Percentiles rank a stretch among this genome's conserved stretches.
These are phyloP conservation scores for Heterobasidion occidentale DNA, from an alignment of 1,284 basidiomycete genomes.

Conservation along the genomic window DNA sequence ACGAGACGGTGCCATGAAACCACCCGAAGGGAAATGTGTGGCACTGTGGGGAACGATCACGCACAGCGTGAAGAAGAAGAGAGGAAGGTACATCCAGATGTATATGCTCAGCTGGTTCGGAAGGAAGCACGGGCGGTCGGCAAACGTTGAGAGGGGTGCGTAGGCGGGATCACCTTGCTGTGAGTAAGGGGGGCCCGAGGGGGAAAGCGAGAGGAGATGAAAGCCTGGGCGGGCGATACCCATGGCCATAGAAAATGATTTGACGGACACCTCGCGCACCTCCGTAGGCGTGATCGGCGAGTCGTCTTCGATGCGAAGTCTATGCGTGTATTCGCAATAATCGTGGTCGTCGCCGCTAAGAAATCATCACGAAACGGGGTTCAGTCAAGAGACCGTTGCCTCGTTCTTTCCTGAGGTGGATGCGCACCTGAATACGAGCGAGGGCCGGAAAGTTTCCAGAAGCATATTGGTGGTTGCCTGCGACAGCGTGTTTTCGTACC, in stretches of 20 bases:
- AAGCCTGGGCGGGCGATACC: constrained; percentile 52
- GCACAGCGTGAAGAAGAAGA: constrained; percentile 28
- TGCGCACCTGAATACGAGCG: constrained; percentile 41
- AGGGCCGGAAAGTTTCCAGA: constrained; percentile 40
- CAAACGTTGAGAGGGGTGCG: constrained; percentile 16
- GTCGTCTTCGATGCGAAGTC: constrained; percentile 15
- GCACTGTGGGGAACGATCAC: constrained; percentile 18
- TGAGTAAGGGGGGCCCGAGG: constrained; percentile 15
- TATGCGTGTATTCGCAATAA: constrained; percentile 51
- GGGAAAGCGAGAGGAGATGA: constrained; percentile 51
- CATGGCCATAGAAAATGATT: constrained; percentile 54
- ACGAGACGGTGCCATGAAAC: constrained; percentile 1
- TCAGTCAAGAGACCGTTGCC: background rate
- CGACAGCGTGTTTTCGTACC: constrained; percentile 57
- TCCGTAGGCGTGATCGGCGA: constrained; percentile 14
- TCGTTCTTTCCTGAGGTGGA: background rate
- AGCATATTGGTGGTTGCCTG: constrained; percentile 41
- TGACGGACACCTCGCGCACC: constrained; percentile 50
- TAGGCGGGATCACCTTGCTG: constrained; percentile 9
- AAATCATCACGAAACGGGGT: background rate
- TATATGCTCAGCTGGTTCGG: constrained; percentile 54
- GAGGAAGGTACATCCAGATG: constrained; percentile 39
- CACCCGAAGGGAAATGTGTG: constrained; percentile 12
- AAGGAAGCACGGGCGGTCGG: constrained; percentile 45
- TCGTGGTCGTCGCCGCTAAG: constrained; percentile 61